Conservation (phyloP, 2,329 filamentous ascomycete species). For the Fusarium sp. region DNA sequence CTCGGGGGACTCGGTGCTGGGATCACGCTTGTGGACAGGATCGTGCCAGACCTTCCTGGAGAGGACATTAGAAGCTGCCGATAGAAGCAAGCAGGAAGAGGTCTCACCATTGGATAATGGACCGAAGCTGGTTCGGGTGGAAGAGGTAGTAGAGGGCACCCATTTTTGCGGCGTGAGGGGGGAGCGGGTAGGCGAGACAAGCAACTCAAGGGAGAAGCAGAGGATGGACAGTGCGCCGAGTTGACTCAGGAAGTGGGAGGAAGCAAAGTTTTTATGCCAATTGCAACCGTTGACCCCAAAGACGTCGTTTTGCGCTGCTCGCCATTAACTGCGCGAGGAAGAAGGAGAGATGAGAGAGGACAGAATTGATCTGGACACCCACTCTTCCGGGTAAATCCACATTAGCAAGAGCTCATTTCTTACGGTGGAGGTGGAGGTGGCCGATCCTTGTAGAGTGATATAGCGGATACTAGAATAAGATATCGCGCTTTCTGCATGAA, state of each 20-base stretch:
- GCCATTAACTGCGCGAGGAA: conserved; percentile 34
- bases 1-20: conserved; percentile 77
- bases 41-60: conserved; percentile 96
- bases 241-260: conserved; percentile 25
- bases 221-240: conserved; percentile 35
- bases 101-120: conserved; percentile 88
- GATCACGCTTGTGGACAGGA: conserved; percentile 86
- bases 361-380: conserved; percentile 36
- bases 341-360: conserved; percentile 27
- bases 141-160: conserved; percentile 76
- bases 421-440: conserved; percentile 22
- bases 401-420: conserved; percentile 46
- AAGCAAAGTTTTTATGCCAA: conserved; percentile 36
- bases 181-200: conserved; percentile 1
- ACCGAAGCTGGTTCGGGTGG: conserved; percentile 82
- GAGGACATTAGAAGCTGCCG: conserved; percentile 12
- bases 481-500: conserved; percentile 28
- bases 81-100: neutral
- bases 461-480: neutral
- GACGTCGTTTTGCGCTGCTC: conserved; percentile 35
- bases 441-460: conserved; percentile 39
- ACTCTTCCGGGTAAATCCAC: conserved; percentile 46
- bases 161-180: conserved; percentile 59
- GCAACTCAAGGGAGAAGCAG: conserved; percentile 7
- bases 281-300: conserved; percentile 35